phyloP scores from a whole-genome alignment of 2,329 filamentous ascomycete genomes.

The Aspergillus novofumigatus region DNA sequence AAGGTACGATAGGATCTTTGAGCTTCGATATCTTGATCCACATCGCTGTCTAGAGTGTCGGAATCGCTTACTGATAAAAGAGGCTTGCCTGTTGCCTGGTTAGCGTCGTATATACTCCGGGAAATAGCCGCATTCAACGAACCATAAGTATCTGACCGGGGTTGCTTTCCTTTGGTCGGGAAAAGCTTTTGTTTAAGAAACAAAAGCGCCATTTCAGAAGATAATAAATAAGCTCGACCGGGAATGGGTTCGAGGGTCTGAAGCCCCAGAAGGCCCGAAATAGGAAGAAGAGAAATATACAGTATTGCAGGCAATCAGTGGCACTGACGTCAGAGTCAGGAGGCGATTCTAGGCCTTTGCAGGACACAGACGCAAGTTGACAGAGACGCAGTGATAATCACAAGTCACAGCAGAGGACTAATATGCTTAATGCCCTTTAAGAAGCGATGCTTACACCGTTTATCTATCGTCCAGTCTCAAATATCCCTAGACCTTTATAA shows the following conservation, averaged over 20 bases:
- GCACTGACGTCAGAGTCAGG: slow-evolving; percentile 7
- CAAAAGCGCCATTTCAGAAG: slow-evolving; percentile 32
- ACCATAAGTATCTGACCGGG: slow-evolving; percentile 10
- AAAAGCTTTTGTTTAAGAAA: slow-evolving; percentile 38
- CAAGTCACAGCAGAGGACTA: background rate
- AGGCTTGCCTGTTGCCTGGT: slow-evolving; percentile 25
- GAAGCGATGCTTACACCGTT: background rate
- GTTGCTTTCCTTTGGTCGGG: slow-evolving; percentile 19
- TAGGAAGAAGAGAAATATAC: background rate
- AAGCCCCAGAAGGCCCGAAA: slow-evolving; percentile 1
- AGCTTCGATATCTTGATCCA: slow-evolving; percentile 30
- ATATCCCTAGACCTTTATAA: background rate
- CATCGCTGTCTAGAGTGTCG: slow-evolving; percentile 18
- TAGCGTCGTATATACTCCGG: slow-evolving; percentile 4
- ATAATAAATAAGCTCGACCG: background rate
- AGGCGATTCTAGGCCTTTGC: slow-evolving; percentile 4
- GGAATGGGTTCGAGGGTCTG: background rate
- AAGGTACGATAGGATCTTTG: slow-evolving; percentile 36
- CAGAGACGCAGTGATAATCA: background rate
- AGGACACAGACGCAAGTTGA: background rate
- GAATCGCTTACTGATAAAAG: slow-evolving; percentile 26
- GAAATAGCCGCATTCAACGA: slow-evolving; percentile 7
- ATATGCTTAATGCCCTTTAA: background rate
- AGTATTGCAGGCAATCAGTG: slow-evolving; percentile 1
- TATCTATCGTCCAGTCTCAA: background rate